Evolutionary conservation across 768 basidiomycete species (phyloP), one percentile per base, ranked within the genome.

Genomic region (Suillus placidus): DNA sequence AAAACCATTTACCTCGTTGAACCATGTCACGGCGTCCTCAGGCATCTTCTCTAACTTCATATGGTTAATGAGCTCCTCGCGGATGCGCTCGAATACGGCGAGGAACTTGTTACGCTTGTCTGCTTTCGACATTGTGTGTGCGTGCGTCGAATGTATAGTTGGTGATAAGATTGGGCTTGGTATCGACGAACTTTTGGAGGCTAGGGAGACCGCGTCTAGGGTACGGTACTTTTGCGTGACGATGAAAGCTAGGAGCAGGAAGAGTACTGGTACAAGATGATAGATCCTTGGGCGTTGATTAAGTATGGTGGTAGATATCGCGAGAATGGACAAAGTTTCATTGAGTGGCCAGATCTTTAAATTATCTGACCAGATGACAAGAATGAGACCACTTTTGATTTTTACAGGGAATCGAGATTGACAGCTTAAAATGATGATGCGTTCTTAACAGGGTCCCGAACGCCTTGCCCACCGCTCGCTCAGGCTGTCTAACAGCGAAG

Each of bases 1-100:
- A 40, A 12, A 58, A n/a, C 23, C 20, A 81, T 88, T 47, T 65
- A 97, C 96, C 67, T 85, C 84, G 69, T 84, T 83, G 77, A 87
- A 98, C 94, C 95, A 99, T 55, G 90, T 87, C 38, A 90, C 77
- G 1, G 92, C 94, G 62, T 96, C 94, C 43, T 82, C 68, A 4
- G 97, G 95, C 88, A 99, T 93, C 5, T 87, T 86, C 72, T 93
- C 84, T 14, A 79, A 78, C 61, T 83, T 81, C 70, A 94, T 81
- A 72, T 91, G 84, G 4, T 79, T 84, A 66, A 96, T 75, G 18
- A 98, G 84, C 79, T 97, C 94, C 64, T 91, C 86, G 23, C 88
- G 86, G 69, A 98, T 86, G 68, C 80, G 77, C 14, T 82, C 81
- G 78, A 88, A 99, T 6, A 91, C 90, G 37, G 73, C 82, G 71